Evolutionary conservation across 805 yeast genomes (phyloP).

Genomic region (Alloascoidea africana): DNA sequence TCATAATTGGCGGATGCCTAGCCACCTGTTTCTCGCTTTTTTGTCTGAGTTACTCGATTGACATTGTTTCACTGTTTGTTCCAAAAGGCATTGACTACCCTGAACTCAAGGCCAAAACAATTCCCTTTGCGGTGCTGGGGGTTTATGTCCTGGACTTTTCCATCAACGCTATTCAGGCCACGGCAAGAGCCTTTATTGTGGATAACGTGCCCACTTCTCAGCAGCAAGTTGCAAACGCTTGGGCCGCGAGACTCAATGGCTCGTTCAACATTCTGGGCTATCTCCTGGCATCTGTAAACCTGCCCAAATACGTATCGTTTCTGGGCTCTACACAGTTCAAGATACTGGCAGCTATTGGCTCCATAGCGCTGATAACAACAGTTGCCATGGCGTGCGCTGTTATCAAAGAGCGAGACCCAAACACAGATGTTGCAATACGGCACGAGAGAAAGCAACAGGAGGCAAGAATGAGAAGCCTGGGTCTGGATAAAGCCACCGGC

Average conservation of each 20-base stretch:
- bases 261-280: slow-evolving; percentile 43
- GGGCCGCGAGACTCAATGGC: slow-evolving; percentile 55
- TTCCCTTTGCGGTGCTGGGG: slow-evolving; percentile 36
- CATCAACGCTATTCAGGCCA: slow-evolving; percentile 43
- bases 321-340: slow-evolving; percentile 37
- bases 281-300: slow-evolving; percentile 32
- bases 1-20: slow-evolving; percentile 36
- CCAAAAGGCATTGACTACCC: slow-evolving; percentile 9
- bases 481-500: slow-evolving; percentile 17
- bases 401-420: slow-evolving; percentile 35
- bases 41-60: slow-evolving; percentile 28
- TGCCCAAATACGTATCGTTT: slow-evolving; percentile 22
- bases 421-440: slow-evolving; percentile 22
- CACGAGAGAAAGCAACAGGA: slow-evolving; percentile 21
- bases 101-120: slow-evolving; percentile 18
- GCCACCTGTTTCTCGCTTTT: slow-evolving; percentile 30
- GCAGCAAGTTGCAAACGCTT: slow-evolving; percentile 45
- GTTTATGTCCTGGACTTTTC: slow-evolving; percentile 42
- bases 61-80: slow-evolving; percentile 20
- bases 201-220: slow-evolving; percentile 43
- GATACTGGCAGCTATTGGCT: slow-evolving; percentile 28
- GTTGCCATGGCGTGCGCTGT: slow-evolving; percentile 24
- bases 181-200: slow-evolving; percentile 44
- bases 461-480: slow-evolving; percentile 19
- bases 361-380: slow-evolving; percentile 23